Evolutionary conservation across 2,329 filamentous ascomycete species (phyloP).

Genomic region (Xylaria sp.): DNA sequence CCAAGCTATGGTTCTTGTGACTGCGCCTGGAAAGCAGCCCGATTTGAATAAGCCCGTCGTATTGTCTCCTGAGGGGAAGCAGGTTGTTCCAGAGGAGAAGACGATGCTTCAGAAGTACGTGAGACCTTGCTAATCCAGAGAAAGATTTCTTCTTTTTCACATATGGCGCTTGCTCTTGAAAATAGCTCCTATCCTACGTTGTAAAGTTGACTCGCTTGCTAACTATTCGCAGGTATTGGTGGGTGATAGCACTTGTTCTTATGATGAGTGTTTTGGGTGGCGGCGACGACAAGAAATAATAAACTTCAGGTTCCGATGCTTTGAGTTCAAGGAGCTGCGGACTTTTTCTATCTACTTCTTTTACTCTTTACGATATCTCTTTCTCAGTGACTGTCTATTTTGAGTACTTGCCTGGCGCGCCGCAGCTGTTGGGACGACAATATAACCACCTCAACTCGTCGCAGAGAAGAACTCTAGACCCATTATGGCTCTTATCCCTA

Average conservation of each 20-base stretch:
- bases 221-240: conserved; percentile 70
- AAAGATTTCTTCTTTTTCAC: not conserved
- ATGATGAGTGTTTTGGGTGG: conserved; percentile 66
- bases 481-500: not conserved
- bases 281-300: conserved; percentile 63
- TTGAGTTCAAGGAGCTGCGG: conserved; percentile 15
- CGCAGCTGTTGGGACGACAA: conserved; percentile 10
- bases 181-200: not conserved
- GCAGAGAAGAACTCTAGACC: not conserved
- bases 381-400: conserved; percentile 20
- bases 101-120: conserved; percentile 74
- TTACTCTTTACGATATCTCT: not conserved
- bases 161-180: not conserved
- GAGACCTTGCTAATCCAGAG: not conserved
- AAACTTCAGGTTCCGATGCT: conserved; percentile 32
- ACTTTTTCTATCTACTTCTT: not conserved
- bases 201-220: conserved; percentile 46
- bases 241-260: conserved; percentile 66
- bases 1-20: conserved; percentile 63
- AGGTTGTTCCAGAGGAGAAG: conserved; percentile 70
- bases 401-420: not conserved
- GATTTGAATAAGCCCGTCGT: conserved; percentile 73
- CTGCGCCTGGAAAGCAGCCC: conserved; percentile 64
- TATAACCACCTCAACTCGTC: conserved; percentile 3
- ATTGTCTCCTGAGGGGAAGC: conserved; percentile 68